phyloP scores from a whole-genome alignment of 345 rosid genomes.

The Odontarrhena argentea region DNA sequence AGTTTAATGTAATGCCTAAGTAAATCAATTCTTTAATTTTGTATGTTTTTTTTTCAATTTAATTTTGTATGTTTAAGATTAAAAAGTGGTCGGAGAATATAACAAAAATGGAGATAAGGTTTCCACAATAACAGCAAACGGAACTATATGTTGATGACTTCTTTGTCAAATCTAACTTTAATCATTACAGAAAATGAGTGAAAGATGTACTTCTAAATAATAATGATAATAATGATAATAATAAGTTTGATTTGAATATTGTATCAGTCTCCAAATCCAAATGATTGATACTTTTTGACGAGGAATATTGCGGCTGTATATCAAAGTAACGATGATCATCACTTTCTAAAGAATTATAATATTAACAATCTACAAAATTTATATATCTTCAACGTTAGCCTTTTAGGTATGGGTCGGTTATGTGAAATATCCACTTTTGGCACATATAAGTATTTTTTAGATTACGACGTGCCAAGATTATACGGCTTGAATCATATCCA shows the following conservation, averaged over 20 bases:
- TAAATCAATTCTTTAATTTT: too few species aligned
- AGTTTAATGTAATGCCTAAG: too few species aligned
- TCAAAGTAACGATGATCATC: slow-evolving; percentile 9
- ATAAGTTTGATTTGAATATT: background rate
- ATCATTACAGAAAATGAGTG: background rate
- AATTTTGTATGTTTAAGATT: too few species aligned
- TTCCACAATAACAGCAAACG: too few species aligned
- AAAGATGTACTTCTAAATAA: too few species aligned
- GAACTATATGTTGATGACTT: too few species aligned
- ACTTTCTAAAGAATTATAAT: background rate
- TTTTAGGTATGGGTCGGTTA: slow-evolving; percentile 42
- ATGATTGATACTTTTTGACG: background rate
- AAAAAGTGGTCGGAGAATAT: too few species aligned
- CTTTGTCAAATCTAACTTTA: background rate
- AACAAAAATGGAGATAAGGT: too few species aligned
- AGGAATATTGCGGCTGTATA: background rate
- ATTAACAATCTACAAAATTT: background rate
- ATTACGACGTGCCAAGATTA: slow-evolving; percentile 8
- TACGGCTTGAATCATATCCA: slow-evolving; percentile 29
- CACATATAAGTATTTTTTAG: slow-evolving; percentile 6
- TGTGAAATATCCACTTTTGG: slow-evolving; percentile 7
- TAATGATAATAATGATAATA: background rate
- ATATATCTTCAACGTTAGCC: slow-evolving; percentile 13
- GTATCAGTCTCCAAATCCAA: background rate
- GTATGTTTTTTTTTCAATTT: too few species aligned